Base-by-base conservation (phyloP, 345 rosid genomes). In the Populus nigra region DNA sequence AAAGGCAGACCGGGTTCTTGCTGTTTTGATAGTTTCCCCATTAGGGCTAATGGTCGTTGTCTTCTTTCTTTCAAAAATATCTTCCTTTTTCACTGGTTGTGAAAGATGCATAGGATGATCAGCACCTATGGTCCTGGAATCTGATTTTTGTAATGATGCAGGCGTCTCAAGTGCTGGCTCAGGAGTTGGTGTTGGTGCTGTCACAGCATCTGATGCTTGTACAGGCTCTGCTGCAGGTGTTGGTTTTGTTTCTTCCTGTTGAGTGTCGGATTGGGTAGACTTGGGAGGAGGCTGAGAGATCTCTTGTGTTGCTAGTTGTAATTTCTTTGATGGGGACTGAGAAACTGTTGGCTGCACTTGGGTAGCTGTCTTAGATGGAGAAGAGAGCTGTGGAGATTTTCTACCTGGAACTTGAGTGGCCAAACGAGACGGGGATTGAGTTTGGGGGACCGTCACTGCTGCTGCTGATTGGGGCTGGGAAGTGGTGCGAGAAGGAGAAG, bases 31-130 rank as follows among this genome's bases (percentile, higher is more conserved):
- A 27, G 75, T 83, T 49, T 73, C 78, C 36, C 71, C 84, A 15
- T 73, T 81, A 39, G 78, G 55, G 47, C 79, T 73, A 27, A 55
- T 49, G 75, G 66, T 43, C 5, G 76, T 53, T 20, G 78, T 80
- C 73, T 74, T 78, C 76, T 69, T 69, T 63, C 68, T 82, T 75
- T 70, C 87, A 11, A 63, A 12, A 67, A 22, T 67, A 23, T 81
- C 88, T 70, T 83, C 87, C 76, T 78, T 86, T 53, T 77, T 76
- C 59, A 6, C 73, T 1, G 79, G 36, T 66, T 80, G 84, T 62
- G 75, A 50, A 6, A 15, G 55, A 16, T 57, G 53, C 16, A 2
- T 36, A 1, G 71, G 76, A 68, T 47, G 79, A 36, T 5, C 78
- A 22, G 49, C 65, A 68, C 63, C 76, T 1, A 11, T 18, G 23